Percentiles rank a stretch among this genome's conserved stretches.
Evolutionary conservation across 306 rosid species (phyloP).

Genomic region (Rubus idaeus): DNA sequence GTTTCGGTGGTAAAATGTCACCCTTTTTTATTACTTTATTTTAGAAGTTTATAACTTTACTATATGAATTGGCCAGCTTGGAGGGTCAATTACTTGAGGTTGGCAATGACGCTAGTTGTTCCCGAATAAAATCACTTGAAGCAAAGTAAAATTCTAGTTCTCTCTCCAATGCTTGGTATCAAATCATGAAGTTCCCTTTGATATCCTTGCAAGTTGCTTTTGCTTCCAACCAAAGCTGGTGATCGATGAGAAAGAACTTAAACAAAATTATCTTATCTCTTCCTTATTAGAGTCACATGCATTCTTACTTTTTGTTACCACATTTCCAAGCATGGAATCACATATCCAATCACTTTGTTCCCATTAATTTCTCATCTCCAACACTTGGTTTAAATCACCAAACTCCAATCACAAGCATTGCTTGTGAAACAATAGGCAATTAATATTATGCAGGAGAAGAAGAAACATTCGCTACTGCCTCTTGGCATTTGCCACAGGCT

Average conservation of each 20-base stretch:
- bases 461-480: neutral
- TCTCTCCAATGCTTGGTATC: constrained; percentile 14
- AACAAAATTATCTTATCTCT: neutral
- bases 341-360: neutral
- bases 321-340: constrained; percentile 40
- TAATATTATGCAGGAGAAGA: constrained; percentile 25
- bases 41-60: neutral
- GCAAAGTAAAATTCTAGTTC: constrained; percentile 34
- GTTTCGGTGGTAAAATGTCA: no score
- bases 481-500: constrained; percentile 28
- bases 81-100: neutral
- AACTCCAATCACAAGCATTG: neutral
- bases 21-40: neutral
- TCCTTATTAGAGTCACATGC: neutral
- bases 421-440: neutral
- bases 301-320: constrained; percentile 23
- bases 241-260: neutral
- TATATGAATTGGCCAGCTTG: neutral
- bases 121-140: constrained; percentile 19
- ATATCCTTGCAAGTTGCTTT: constrained; percentile 2
- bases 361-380: neutral
- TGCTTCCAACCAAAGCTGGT: neutral
- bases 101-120: neutral
- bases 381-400: neutral
- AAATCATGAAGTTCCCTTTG: constrained; percentile 3